Percentiles rank a stretch among this genome's conserved stretches.
These are phyloP conservation scores for Aspergillus sp. DNA, from an alignment of 2,329 filamentous ascomycete species.

Conservation along the genomic window DNA sequence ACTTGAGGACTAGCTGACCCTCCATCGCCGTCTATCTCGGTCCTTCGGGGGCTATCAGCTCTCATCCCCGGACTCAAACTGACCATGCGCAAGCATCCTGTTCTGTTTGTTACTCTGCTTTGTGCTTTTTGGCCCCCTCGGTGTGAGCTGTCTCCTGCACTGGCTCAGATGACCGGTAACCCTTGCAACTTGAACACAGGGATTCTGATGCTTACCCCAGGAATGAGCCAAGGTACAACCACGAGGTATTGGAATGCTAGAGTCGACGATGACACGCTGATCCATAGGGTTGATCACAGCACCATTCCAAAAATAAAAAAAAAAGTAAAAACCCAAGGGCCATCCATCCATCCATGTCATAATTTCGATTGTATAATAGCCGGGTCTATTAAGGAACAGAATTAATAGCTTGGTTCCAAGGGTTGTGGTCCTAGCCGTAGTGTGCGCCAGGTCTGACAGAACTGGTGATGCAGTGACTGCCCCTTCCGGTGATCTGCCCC, in stretches of 20 bases:
- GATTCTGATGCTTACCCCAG: neutral
- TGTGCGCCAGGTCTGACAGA: neutral
- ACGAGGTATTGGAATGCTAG: neutral
- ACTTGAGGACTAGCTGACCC: slow-evolving; percentile 8
- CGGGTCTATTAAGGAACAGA: neutral
- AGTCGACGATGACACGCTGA: slow-evolving; percentile 3
- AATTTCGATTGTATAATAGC: neutral
- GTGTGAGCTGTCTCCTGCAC: neutral
- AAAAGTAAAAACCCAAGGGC: neutral
- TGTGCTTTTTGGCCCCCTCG: neutral
- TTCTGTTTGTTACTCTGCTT: neutral
- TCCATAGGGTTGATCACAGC: slow-evolving; percentile 10
- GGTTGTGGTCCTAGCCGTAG: neutral
- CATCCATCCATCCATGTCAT: neutral
- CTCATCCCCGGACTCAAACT: slow-evolving; percentile 5
- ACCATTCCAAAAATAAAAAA: neutral
- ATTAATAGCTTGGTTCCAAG: neutral
- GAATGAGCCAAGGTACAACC: neutral
- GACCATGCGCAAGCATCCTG: neutral
- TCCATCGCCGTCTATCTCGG: slow-evolving; percentile 4
- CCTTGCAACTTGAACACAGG: neutral
- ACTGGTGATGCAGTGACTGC: neutral
- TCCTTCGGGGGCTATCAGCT: slow-evolving; percentile 5
- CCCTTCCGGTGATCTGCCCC: slow-evolving; percentile 12
- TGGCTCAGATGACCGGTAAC: neutral